Evolutionary conservation across 768 basidiomycete species (phyloP).

Genomic region (Leccinum rimulosum): DNA sequence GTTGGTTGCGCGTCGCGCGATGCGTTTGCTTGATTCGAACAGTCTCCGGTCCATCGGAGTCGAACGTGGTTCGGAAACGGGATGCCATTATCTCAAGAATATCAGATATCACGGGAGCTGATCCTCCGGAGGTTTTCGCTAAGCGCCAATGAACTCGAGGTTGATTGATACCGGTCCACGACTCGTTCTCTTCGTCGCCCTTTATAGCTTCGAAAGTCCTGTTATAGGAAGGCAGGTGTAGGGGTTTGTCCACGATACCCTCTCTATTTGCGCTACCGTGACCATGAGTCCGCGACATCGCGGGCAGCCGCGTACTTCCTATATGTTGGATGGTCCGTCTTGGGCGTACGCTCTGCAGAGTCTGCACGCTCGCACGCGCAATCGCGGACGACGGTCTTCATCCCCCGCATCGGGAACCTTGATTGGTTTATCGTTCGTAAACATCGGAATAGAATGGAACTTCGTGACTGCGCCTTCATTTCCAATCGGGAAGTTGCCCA

Average conservation of each 20-base stretch:
- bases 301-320: neutral
- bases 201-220: neutral
- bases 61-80: slow-evolving; percentile 1
- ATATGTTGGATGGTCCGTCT: neutral
- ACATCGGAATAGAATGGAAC: neutral
- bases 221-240: slow-evolving; percentile 3
- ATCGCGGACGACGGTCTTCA: neutral
- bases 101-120: neutral
- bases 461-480: neutral
- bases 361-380: neutral
- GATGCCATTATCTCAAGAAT: neutral
- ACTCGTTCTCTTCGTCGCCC: neutral
- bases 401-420: neutral
- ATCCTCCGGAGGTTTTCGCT: neutral
- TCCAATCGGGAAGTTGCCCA: neutral
- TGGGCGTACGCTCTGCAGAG: neutral
- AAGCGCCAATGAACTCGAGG: neutral
- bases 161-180: neutral
- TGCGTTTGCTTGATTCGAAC: slow-evolving; percentile 1
- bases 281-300: neutral
- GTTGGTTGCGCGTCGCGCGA: neutral
- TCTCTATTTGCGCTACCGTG: neutral
- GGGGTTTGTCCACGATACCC: neutral
- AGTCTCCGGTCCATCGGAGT: neutral
- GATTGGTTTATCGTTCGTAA: neutral